These are phyloP conservation scores for Comarum palustre DNA, from an alignment of 306 rosid genomes.

Conservation along the genomic window DNA sequence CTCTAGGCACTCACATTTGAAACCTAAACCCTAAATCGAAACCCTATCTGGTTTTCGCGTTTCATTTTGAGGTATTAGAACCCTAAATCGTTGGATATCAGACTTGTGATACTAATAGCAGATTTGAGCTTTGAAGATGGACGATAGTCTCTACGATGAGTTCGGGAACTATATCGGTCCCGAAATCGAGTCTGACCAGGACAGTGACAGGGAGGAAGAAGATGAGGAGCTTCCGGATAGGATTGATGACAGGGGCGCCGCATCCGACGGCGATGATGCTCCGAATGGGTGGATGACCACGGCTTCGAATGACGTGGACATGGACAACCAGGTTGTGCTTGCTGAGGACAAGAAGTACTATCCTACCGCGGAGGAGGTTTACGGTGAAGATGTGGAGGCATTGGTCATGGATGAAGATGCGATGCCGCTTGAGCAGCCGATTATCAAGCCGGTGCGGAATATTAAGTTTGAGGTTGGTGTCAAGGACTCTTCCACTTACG, in stretches of 20 bases:
- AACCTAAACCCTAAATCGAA: neutral
- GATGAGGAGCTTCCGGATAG: slow-evolving; percentile 61
- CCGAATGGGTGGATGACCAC: slow-evolving; percentile 75
- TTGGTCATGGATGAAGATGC: slow-evolving; percentile 98
- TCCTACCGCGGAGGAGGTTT: slow-evolving; percentile 92
- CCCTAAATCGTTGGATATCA: neutral
- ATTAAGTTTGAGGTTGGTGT: slow-evolving; percentile 91
- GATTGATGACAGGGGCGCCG: slow-evolving; percentile 38
- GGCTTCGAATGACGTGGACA: slow-evolving; percentile 54
- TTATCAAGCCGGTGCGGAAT: slow-evolving; percentile 73
- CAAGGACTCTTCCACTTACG: slow-evolving; percentile 88
- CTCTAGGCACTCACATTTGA: neutral
- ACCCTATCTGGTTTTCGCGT: neutral
- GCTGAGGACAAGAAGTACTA: slow-evolving; percentile 97
- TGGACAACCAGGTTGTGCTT: slow-evolving; percentile 85
- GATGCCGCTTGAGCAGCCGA: slow-evolving; percentile 74
- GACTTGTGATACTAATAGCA: slow-evolving; percentile 7
- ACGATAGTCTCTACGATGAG: slow-evolving; percentile 91
- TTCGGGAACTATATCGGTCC: slow-evolving; percentile 98
- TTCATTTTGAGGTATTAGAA: neutral
- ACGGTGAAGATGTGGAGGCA: slow-evolving; percentile 93
- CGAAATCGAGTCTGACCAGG: slow-evolving; percentile 85
- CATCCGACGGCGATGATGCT: slow-evolving; percentile 57
- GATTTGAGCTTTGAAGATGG: slow-evolving; percentile 46
- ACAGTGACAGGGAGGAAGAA: slow-evolving; percentile 70